A percentile compares a stretch with the other conserved stretches of the same genome.
These are phyloP conservation scores for Canariomyces notabilis DNA, from an alignment of 2,329 filamentous ascomycete genomes.

Conservation along the genomic window DNA sequence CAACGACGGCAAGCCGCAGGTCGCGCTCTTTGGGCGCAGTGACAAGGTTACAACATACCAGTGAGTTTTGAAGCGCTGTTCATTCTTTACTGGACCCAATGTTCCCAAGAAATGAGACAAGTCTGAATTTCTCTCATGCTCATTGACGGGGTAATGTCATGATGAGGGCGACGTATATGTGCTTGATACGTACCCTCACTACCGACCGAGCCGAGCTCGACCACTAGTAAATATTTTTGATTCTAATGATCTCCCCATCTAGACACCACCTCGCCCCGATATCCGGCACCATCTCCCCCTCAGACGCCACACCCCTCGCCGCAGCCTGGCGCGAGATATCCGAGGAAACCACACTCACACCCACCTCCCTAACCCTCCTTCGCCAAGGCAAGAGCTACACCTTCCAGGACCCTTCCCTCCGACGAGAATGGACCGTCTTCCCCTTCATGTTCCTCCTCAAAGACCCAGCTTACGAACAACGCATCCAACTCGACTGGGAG, in stretches of 20 bases:
- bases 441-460: slow-evolving; percentile 57
- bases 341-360: slow-evolving; percentile 56
- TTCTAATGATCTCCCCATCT: not conserved
- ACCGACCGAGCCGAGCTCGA: slow-evolving; percentile 4
- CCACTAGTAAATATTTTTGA: no score
- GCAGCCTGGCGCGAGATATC: slow-evolving; percentile 58
- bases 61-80: slow-evolving; percentile 36
- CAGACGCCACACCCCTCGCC: slow-evolving; percentile 47
- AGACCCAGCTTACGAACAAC: slow-evolving; percentile 33
- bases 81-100: no score
- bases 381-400: slow-evolving; percentile 54
- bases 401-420: slow-evolving; percentile 48
- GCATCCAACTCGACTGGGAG: slow-evolving; percentile 57
- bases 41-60: slow-evolving; percentile 54
- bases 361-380: slow-evolving; percentile 43
- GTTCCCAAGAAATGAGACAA: no score
- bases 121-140: no score
- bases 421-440: slow-evolving; percentile 57
- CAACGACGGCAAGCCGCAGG: slow-evolving; percentile 35
- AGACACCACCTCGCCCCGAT: slow-evolving; percentile 57
- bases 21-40: slow-evolving; percentile 60
- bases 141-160: no score
- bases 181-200: no score
- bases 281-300: slow-evolving; percentile 53
- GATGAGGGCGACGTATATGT: no score